Evolutionary conservation across 306 rosid genomes (phyloP).

Genomic region (Rosa chinensis): DNA sequence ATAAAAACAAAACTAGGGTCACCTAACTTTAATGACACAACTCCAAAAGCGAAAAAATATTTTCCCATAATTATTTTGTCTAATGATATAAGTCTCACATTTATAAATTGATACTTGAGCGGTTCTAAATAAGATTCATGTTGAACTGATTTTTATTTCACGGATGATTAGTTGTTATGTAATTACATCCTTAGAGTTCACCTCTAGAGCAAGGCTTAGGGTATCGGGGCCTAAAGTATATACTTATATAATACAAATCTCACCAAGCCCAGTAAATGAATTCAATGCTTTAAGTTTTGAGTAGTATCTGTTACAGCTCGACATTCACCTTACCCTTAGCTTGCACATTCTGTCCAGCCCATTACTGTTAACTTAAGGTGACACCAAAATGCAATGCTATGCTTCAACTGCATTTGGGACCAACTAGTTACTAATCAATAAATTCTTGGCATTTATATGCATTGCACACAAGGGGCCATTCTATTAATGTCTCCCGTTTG

Average conservation of each 20-base stretch:
- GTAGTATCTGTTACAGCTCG: neutral
- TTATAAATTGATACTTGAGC: no score
- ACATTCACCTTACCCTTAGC: slow-evolving; percentile 8
- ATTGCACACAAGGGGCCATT: slow-evolving; percentile 12
- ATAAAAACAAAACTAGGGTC: no score
- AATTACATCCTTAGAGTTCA: no score
- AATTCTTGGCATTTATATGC: neutral
- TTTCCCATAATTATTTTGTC: no score
- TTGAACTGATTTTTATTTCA: no score
- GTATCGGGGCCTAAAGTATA: neutral
- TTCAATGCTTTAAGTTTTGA: neutral
- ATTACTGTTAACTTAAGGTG: slow-evolving; percentile 51
- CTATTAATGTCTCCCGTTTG: slow-evolving; percentile 4
- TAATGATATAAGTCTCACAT: no score
- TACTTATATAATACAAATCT: neutral
- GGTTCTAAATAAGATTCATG: no score
- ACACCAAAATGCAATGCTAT: slow-evolving; percentile 24
- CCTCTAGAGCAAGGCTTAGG: no score
- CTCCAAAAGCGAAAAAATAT: no score
- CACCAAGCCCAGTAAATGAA: slow-evolving; percentile 33
- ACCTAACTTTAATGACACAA: no score
- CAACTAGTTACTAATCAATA: slow-evolving; percentile 33
- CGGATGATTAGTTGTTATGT: no score
- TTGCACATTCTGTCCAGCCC: slow-evolving; percentile 57
- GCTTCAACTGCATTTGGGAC: slow-evolving; percentile 50